Conservation (phyloP, 305 asterid species). For the Salvia sclarea region DNA sequence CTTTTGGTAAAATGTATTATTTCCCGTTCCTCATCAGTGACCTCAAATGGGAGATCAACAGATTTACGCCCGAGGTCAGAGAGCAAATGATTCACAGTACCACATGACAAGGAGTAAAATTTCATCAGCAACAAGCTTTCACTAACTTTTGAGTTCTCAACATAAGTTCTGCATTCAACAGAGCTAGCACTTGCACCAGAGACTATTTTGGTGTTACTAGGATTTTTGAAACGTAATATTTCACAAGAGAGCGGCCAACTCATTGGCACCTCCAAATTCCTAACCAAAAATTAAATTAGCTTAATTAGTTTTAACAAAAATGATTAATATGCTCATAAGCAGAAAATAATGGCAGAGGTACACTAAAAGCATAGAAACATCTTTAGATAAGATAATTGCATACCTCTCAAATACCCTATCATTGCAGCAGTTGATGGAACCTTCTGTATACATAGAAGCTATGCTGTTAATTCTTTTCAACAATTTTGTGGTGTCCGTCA, state of each 20-base stretch:
- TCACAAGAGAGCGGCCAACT: slow-evolving; percentile 45
- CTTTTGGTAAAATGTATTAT: slow-evolving; percentile 51
- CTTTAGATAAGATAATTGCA: background rate
- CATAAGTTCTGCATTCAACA: slow-evolving; percentile 40
- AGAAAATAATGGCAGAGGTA: background rate
- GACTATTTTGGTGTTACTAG: slow-evolving; percentile 14
- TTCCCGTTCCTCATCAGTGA: slow-evolving; percentile 62
- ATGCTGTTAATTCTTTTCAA: slow-evolving; percentile 54
- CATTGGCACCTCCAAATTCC: slow-evolving; percentile 68
- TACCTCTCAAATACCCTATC: slow-evolving; percentile 60
- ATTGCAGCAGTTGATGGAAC: slow-evolving; percentile 56
- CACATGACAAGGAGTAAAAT: slow-evolving; percentile 57
- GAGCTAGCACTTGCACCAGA: slow-evolving; percentile 27
- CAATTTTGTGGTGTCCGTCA: slow-evolving; percentile 50
- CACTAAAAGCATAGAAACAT: background rate
- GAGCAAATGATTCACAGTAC: slow-evolving; percentile 56
- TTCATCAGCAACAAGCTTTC: slow-evolving; percentile 69
- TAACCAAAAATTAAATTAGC: slow-evolving; percentile 23
- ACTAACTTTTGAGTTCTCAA: slow-evolving; percentile 63
- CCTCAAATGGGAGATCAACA: slow-evolving; percentile 68
- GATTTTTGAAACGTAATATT: slow-evolving; percentile 47
- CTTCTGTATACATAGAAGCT: slow-evolving; percentile 52
- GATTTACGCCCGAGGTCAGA: slow-evolving; percentile 49
- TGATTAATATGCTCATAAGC: background rate
- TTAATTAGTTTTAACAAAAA: background rate